phyloP scores from a whole-genome alignment of 192 early-diverging fungal genomes.

The Entomortierella beljakovae region DNA sequence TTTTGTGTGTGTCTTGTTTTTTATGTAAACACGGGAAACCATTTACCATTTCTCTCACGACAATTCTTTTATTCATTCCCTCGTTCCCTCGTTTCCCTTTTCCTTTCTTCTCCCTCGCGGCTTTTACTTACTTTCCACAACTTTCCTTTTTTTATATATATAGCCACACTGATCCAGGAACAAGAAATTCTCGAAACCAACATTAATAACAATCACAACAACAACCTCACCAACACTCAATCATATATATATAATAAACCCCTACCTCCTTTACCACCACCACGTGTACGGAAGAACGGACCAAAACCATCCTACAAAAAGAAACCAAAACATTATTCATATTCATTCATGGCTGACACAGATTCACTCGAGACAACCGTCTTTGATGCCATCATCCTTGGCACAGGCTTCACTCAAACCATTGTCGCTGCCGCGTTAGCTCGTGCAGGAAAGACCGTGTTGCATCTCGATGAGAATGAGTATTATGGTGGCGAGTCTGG shows the following conservation, averaged over 20 bases:
- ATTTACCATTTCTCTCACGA: too few species aligned
- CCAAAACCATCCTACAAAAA: not conserved
- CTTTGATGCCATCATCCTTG: conserved; percentile 87
- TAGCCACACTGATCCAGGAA: conserved; percentile 2
- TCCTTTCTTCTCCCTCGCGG: not conserved
- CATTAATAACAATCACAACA: too few species aligned
- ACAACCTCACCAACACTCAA: not conserved
- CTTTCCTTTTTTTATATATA: not conserved
- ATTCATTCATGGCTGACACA: conserved; percentile 53
- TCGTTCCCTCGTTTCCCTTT: not conserved
- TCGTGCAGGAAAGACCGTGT: conserved; percentile 72
- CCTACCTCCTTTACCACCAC: not conserved
- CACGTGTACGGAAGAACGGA: conserved; percentile 4
- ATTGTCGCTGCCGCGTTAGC: conserved; percentile 84
- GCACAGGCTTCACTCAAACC: conserved; percentile 85
- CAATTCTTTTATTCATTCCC: not conserved
- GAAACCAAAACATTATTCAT: conserved; percentile 36
- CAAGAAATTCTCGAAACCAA: not conserved
- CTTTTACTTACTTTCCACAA: not conserved
- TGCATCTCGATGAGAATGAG: conserved; percentile 84
- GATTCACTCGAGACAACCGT: conserved; percentile 56
- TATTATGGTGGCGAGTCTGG: conserved; percentile 84
- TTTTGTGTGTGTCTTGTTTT: too few species aligned
- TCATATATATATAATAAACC: not conserved
- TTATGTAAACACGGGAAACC: too few species aligned